Conservation (phyloP, 768 basidiomycete genomes). For the Hydnomerulius pinastri region DNA sequence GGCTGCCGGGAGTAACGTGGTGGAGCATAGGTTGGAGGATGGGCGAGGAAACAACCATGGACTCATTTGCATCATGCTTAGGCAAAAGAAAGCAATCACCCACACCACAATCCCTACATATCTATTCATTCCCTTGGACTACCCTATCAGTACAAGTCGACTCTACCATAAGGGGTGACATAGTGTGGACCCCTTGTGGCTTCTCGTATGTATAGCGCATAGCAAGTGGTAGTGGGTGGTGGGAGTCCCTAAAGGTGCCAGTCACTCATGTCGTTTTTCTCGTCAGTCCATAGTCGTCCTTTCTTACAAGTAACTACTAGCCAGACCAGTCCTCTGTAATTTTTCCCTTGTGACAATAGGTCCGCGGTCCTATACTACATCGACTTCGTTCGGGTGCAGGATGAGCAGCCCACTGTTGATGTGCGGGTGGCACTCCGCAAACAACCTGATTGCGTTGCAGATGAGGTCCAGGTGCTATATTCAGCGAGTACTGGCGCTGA, state of each 20-base stretch:
- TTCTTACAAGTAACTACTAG: neutral
- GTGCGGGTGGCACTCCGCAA: too few species aligned
- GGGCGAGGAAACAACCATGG: slow-evolving; percentile 20
- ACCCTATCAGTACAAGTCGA: slow-evolving; percentile 15
- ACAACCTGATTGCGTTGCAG: too few species aligned
- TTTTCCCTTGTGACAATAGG: slow-evolving; percentile 12
- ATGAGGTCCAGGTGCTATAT: too few species aligned
- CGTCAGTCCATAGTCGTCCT: slow-evolving; percentile 1
- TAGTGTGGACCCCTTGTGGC: slow-evolving; percentile 4
- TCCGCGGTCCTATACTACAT: slow-evolving; percentile 6
- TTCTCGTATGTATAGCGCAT: slow-evolving; percentile 5
- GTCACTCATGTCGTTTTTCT: slow-evolving; percentile 7
- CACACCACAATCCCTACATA: slow-evolving; percentile 30
- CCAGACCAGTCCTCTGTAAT: neutral
- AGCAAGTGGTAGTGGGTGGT: slow-evolving; percentile 4
- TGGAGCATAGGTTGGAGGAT: slow-evolving; percentile 14
- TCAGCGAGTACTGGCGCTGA: too few species aligned
- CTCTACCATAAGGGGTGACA: slow-evolving; percentile 11
- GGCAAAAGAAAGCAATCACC: slow-evolving; percentile 22
- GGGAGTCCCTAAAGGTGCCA: neutral
- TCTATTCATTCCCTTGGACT: slow-evolving; percentile 35
- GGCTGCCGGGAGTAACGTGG: slow-evolving; percentile 14
- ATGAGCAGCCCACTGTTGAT: neutral
- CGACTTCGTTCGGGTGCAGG: slow-evolving; percentile 6
- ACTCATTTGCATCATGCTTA: slow-evolving; percentile 22